Evolutionary conservation across 306 rosid species (phyloP).

Genomic region (Cucumis sativus): DNA sequence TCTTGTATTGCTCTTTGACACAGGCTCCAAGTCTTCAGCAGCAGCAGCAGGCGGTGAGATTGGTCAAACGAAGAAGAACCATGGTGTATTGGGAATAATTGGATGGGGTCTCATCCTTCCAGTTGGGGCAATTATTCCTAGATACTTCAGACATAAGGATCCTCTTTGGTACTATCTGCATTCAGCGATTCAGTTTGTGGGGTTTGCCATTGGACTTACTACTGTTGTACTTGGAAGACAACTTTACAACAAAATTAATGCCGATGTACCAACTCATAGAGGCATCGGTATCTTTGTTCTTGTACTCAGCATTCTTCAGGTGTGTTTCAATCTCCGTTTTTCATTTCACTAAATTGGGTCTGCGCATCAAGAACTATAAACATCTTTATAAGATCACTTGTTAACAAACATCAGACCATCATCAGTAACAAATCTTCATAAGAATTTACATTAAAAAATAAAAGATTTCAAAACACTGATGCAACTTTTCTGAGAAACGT

Average conservation of each 20-base stretch:
- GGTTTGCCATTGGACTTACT: slow-evolving; percentile 68
- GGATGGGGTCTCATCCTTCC: slow-evolving; percentile 96
- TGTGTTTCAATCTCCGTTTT: slow-evolving; percentile 14
- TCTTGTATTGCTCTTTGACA: slow-evolving; percentile 6
- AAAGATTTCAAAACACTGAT: background rate
- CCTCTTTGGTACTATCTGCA: slow-evolving; percentile 95
- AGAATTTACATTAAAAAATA: background rate
- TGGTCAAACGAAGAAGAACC: slow-evolving; percentile 58
- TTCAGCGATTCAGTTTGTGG: slow-evolving; percentile 64
- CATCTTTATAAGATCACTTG: background rate
- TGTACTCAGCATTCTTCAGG: slow-evolving; percentile 87
- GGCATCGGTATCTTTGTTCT: slow-evolving; percentile 84
- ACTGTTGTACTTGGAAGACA: slow-evolving; percentile 72
- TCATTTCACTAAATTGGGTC: background rate
- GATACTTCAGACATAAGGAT: slow-evolving; percentile 87
- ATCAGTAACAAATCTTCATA: background rate
- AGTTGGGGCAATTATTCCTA: slow-evolving; percentile 75
- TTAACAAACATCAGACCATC: background rate
- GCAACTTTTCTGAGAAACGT: background rate
- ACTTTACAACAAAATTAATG: slow-evolving; percentile 47
- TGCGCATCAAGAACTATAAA: background rate
- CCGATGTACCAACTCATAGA: slow-evolving; percentile 69
- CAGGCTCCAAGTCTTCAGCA: slow-evolving; percentile 37
- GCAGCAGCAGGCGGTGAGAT: slow-evolving; percentile 23
- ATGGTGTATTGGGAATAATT: slow-evolving; percentile 71